These are phyloP conservation scores for Paramecium sexaurelia DNA, from an alignment of 73 alveolate species.

Conservation along the genomic window DNA sequence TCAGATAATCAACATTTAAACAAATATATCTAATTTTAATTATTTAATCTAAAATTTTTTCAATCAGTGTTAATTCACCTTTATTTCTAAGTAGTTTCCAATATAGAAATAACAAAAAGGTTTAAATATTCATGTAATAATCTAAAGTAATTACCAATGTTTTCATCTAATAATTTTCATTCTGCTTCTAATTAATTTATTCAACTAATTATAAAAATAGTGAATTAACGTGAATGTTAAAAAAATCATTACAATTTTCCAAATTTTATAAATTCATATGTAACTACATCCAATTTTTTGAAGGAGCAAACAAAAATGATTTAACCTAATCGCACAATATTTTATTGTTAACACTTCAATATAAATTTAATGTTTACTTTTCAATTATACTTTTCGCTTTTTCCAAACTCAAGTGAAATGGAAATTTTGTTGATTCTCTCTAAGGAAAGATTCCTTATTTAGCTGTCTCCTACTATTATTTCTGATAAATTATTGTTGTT, in stretches of 20 bases:
- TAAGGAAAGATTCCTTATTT: neutral
- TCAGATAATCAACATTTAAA: neutral
- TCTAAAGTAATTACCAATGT: neutral
- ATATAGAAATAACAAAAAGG: neutral
- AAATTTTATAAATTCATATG: neutral
- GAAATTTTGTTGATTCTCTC: neutral
- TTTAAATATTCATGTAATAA: neutral
- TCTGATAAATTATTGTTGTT: neutral
- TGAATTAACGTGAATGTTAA: slow-evolving; percentile 19
- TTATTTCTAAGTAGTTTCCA: neutral
- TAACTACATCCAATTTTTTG: neutral
- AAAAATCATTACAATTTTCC: neutral
- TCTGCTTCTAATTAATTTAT: neutral
- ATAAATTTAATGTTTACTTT: neutral
- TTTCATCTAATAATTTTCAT: neutral
- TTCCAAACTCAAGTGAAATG: neutral
- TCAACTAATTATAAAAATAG: neutral
- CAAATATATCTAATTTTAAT: slow-evolving; percentile 20
- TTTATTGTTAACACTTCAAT: neutral
- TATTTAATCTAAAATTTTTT: neutral
- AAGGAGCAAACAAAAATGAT: neutral
- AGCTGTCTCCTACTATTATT: neutral
- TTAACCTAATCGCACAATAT: neutral
- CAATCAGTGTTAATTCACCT: neutral
- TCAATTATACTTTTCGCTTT: neutral